phyloP scores from a whole-genome alignment of 2,329 filamentous ascomycete species.

The Coniochaeta ligniaria region DNA sequence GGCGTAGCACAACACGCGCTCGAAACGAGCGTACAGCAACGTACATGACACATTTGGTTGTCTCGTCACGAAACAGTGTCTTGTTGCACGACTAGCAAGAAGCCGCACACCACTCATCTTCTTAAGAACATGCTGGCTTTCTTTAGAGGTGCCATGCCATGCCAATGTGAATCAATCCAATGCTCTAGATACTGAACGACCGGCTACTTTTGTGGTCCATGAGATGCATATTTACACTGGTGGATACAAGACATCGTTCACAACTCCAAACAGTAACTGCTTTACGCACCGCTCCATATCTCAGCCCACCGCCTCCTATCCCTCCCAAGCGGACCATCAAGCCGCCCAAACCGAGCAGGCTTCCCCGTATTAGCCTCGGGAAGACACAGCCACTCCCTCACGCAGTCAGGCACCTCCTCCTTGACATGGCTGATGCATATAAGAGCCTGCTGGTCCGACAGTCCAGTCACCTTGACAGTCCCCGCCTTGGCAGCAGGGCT shows the following conservation, averaged over 20 bases:
- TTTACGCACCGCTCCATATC: slow-evolving; percentile 45
- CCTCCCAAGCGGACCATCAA: slow-evolving; percentile 53
- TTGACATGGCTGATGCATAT: slow-evolving; percentile 88
- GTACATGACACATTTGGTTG: neutral
- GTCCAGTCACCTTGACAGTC: slow-evolving; percentile 47
- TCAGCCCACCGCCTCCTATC: slow-evolving; percentile 54
- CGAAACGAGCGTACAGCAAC: neutral
- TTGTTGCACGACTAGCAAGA: too few relatives aligned
- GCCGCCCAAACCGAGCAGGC: slow-evolving; percentile 55
- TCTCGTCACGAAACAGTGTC: neutral
- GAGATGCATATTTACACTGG: too few relatives aligned
- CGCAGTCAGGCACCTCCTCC: slow-evolving; percentile 80
- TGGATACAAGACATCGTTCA: too few relatives aligned
- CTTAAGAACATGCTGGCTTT: too few relatives aligned
- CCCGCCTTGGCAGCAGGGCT: slow-evolving; percentile 37
- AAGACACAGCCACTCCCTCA: slow-evolving; percentile 80
- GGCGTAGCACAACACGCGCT: neutral
- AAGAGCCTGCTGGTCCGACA: slow-evolving; percentile 68
- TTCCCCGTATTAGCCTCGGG: slow-evolving; percentile 63
- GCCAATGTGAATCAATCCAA: too few relatives aligned
- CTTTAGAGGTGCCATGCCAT: too few relatives aligned
- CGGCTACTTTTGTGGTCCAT: too few relatives aligned
- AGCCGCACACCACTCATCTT: too few relatives aligned
- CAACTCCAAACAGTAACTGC: neutral
- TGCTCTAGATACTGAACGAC: too few relatives aligned